Base-by-base conservation (phyloP, 139 green algal genomes). In the Coelastrella sp. region DNA sequence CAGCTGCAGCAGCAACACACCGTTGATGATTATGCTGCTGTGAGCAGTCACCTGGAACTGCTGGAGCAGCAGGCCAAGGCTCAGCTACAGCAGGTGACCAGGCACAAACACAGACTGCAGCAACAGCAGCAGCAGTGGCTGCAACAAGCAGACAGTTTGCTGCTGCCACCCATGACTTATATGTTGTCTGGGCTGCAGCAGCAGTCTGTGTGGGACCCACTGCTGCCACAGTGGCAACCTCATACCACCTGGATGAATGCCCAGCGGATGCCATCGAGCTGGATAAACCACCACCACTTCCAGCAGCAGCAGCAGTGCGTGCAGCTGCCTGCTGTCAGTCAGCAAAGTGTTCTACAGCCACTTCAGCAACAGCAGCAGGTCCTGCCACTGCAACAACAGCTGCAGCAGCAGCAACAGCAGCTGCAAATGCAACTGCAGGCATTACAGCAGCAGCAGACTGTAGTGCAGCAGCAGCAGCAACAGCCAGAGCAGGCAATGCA, bases 41-140 rank as follows among this genome's bases (percentile, higher is more conserved):
- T 21, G 27, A 34, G 45, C 32, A 25, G 30, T 2, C 32, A 74
- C 37, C 23, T 78, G 69, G 38, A 78, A 43, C 69, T 59, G 35
- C 23, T 78, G 4, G 40, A 78, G 69, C 69, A 78, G 69, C 69
- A 78, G 34, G 69, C 69, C 23, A 27, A 7, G 13, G 69, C 48
- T 45, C 71, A 79, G 71, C 25, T 79, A 27, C 43, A 62, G 17
- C 71, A 43, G 41, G 71, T 63, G 43, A 32, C 71, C 11, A 40
- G 13, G 25, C 71, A 79, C n/a, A 41, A 40, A 30, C 48, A 32
- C 45, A 40, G 27, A 25, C 32, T 81, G 11, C 73, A 81, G 50
- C 48, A 82, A 21, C 50, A 81, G 74, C 74, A 81, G 32, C 74
- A 81, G 74, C 75, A 63, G 3, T 69, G 51, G 75, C 75, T 71